A percentile compares a stretch with the other conserved stretches of the same genome.
phyloP scores from a whole-genome alignment of 768 basidiomycete genomes.

The Boletellus emodensis region DNA sequence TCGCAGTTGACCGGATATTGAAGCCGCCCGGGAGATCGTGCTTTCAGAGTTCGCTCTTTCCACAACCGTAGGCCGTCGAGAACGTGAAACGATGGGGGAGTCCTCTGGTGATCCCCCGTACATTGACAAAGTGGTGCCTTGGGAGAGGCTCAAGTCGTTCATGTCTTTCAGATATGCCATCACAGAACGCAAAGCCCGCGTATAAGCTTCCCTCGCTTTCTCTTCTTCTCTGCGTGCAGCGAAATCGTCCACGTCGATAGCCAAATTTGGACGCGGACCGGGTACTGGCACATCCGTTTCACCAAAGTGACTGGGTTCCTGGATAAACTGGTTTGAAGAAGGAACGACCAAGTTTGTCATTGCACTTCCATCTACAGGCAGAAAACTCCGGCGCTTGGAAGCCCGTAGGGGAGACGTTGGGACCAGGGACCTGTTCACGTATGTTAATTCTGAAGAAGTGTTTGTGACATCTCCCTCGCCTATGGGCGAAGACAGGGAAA shows the following conservation, averaged over 20 bases:
- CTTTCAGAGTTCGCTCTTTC: slow-evolving; percentile 44
- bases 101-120: slow-evolving; percentile 54
- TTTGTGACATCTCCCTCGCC: slow-evolving; percentile 17
- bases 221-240: slow-evolving; percentile 64
- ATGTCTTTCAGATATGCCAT: slow-evolving; percentile 97
- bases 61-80: slow-evolving; percentile 65
- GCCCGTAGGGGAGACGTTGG: slow-evolving; percentile 45
- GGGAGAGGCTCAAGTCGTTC: slow-evolving; percentile 80
- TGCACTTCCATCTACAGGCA: slow-evolving; percentile 74
- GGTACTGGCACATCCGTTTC: slow-evolving; percentile 29
- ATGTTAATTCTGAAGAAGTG: slow-evolving; percentile 2
- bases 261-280: slow-evolving; percentile 41
- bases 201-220: slow-evolving; percentile 64
- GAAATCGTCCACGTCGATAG: slow-evolving; percentile 41
- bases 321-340: slow-evolving; percentile 58
- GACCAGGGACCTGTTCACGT: slow-evolving; percentile 34
- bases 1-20: slow-evolving; percentile 56
- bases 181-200: slow-evolving; percentile 79
- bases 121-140: slow-evolving; percentile 51
- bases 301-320: slow-evolving; percentile 38
- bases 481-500: slow-evolving; percentile 25
- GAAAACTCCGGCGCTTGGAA: slow-evolving; percentile 80
- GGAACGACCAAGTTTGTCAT: slow-evolving; percentile 59
- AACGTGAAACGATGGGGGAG: slow-evolving; percentile 34
- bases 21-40: slow-evolving; percentile 50